These are phyloP conservation scores for Aspergillus amoenus DNA, from an alignment of 2,329 filamentous ascomycete species.

Conservation along the genomic window DNA sequence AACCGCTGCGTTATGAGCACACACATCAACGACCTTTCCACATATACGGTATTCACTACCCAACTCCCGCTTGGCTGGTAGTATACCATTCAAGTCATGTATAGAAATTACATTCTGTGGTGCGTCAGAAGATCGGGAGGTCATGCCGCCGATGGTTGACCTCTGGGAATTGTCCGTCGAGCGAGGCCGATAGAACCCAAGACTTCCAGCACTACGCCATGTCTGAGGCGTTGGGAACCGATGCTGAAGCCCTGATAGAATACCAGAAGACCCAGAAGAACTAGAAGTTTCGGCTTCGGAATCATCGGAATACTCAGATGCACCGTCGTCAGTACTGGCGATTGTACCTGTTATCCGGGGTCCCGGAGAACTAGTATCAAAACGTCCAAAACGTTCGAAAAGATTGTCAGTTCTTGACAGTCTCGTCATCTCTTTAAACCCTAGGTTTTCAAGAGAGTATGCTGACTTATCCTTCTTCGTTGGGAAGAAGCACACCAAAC, in stretches of 20 bases:
- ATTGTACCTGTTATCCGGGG: conserved; percentile 43
- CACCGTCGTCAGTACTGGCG: conserved; percentile 44
- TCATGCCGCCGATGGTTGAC: conserved; percentile 58
- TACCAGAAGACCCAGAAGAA: conserved; percentile 46
- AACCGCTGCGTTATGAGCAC: conserved; percentile 76
- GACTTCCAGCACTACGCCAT: conserved; percentile 49
- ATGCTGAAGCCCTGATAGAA: conserved; percentile 46
- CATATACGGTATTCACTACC: conserved; percentile 81
- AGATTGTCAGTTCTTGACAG: conserved; percentile 51
- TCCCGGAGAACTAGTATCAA: conserved; percentile 53
- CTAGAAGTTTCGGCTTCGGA: conserved; percentile 63
- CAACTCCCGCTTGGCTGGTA: conserved; percentile 77
- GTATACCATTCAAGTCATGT: conserved; percentile 64
- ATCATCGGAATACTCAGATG: conserved; percentile 48
- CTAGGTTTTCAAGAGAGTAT: conserved; percentile 50
- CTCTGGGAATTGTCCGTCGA: conserved; percentile 49
- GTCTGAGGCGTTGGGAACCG: conserved; percentile 52
- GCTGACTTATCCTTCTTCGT: conserved; percentile 52
- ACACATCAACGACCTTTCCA: conserved; percentile 77
- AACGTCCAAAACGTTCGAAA: conserved; percentile 64
- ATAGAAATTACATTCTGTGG: conserved; percentile 72
- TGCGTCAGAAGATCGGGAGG: conserved; percentile 45
- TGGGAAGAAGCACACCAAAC: conserved; percentile 59
- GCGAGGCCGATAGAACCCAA: conserved; percentile 58
- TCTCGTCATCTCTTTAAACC: conserved; percentile 50